These are phyloP conservation scores for Cercospora janseana DNA, from an alignment of 2,329 filamentous ascomycete genomes.

Conservation along the genomic window DNA sequence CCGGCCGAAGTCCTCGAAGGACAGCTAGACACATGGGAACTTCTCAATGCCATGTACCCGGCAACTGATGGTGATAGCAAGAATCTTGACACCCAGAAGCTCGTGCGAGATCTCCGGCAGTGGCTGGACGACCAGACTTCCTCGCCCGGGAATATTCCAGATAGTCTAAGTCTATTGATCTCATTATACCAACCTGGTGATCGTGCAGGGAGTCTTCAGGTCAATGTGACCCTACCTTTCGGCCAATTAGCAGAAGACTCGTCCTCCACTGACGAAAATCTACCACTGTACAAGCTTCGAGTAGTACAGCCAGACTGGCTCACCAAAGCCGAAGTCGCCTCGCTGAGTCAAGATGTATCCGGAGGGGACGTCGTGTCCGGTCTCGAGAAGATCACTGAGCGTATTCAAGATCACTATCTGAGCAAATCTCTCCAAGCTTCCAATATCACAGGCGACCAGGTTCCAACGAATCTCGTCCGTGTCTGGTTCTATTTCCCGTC, in stretches of 20 bases:
- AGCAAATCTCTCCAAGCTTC: background rate
- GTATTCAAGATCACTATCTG: slow-evolving; percentile 25
- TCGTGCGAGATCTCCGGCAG: slow-evolving; percentile 12
- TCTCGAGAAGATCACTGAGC: slow-evolving; percentile 48
- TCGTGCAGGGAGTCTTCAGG: slow-evolving; percentile 1
- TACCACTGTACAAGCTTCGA: slow-evolving; percentile 37
- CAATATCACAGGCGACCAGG: background rate
- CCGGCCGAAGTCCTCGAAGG: slow-evolving; percentile 15
- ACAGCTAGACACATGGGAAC: slow-evolving; percentile 43
- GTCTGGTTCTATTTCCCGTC: slow-evolving; percentile 66
- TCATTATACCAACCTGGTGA: background rate
- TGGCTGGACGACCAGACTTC: slow-evolving; percentile 22
- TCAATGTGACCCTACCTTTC: slow-evolving; percentile 6
- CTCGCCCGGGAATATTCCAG: background rate
- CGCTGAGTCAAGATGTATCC: slow-evolving; percentile 44
- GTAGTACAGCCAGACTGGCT: slow-evolving; percentile 55
- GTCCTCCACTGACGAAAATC: background rate
- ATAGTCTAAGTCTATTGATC: slow-evolving; percentile 7
- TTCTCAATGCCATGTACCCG: slow-evolving; percentile 55
- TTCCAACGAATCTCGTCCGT: slow-evolving; percentile 43
- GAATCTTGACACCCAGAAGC: slow-evolving; percentile 20
- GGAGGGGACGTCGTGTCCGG: slow-evolving; percentile 47
- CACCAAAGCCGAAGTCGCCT: slow-evolving; percentile 49
- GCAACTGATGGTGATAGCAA: slow-evolving; percentile 31
- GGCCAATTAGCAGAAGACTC: slow-evolving; percentile 1